Base-by-base conservation (phyloP, 805 yeast species). In the Blastobotrys peoriensis region DNA sequence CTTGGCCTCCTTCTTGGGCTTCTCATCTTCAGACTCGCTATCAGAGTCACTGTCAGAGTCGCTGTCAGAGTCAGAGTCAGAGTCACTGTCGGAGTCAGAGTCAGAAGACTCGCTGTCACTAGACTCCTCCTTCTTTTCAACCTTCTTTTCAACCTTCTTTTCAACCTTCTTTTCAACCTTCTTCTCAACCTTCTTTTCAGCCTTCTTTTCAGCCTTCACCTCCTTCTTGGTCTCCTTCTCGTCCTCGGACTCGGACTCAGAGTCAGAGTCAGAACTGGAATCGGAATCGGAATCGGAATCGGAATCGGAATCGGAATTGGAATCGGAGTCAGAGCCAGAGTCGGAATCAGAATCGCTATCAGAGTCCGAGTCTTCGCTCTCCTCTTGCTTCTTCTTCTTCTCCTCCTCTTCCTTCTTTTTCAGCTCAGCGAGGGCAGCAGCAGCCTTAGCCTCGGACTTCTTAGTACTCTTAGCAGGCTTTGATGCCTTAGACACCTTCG, bases 151-250 rank as follows among this genome's bases (percentile, higher is more conserved):
- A 16, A 8, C n/a, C 8, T 25, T 36, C 36, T 21, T 17, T 16
- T 33, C 38, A 38, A 53, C 57, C 33, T 61, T 52, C 41, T 36
- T 38, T 21, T 34, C 30, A 9, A 9, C 37, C 33, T 45, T 28
- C 21, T 42, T 42, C 5, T 18, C 21, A 23, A 41, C 53, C 40
- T 54, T 34, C 49, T 77, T 81, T 46, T 72, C 70, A 41, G 68
- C 68, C 45, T 70, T 71, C 52, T 79, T 85, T n/a, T 72, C 60
- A 84, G 51, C 43, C 79, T 83, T 40, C 78, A 72, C 80, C 42
- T 71, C 76, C 23, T 74, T 77, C 46, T 74, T 69, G 42, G 18
- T 6, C 20, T 38, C 27, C 47, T 53, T 50, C 33, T 65, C 58
- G 13, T 44, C 40, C 28, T 38, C 41, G 47, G 36, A 36, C 17